A percentile compares a stretch with the other conserved stretches of the same genome.
Conservation (phyloP, 2,329 filamentous ascomycete species). For the Teratosphaeria pseudoeucalypti region DNA sequence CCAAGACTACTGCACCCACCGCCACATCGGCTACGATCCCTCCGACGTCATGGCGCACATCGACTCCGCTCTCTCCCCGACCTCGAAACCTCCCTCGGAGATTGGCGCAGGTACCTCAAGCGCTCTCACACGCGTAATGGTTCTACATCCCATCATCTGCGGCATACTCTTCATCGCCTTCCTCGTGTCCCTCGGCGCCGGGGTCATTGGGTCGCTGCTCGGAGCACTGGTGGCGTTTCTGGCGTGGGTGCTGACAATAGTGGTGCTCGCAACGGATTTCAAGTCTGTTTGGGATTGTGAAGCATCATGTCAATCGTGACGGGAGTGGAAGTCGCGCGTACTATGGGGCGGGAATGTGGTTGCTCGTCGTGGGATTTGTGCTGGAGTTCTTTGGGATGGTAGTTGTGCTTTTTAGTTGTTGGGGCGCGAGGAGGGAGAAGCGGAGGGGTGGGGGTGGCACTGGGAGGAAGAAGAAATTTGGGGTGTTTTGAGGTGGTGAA, state of each 20-base stretch:
- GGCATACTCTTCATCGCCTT: conserved; percentile 50
- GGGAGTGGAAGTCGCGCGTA: conserved; percentile 31
- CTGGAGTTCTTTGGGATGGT: conserved; percentile 45
- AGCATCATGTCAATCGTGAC: conserved; percentile 42
- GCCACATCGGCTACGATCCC: conserved; percentile 47
- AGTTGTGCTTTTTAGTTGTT: conserved; percentile 46
- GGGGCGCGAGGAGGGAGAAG: conserved; percentile 14
- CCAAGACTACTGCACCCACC: conserved; percentile 38
- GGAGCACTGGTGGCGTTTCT: conserved; percentile 41
- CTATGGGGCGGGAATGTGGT: conserved; percentile 50
- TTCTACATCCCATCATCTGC: conserved; percentile 52
- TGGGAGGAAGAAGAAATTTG: not conserved
- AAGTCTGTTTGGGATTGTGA: conserved; percentile 46
- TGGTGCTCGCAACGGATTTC: conserved; percentile 48
- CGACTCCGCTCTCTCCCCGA: conserved; percentile 11
- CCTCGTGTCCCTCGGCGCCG: conserved; percentile 43
- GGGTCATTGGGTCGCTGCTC: conserved; percentile 42
- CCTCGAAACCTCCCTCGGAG: conserved; percentile 31
- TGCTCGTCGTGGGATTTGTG: conserved; percentile 46
- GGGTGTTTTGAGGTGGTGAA: not conserved
- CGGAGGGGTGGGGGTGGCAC: conserved; percentile 2
- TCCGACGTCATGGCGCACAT: conserved; percentile 34
- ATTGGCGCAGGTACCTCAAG: conserved; percentile 37
- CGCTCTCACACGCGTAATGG: conserved; percentile 47
- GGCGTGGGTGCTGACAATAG: conserved; percentile 40